Conservation (phyloP, 345 rosid genomes). For the Ceriops zippeliana region DNA sequence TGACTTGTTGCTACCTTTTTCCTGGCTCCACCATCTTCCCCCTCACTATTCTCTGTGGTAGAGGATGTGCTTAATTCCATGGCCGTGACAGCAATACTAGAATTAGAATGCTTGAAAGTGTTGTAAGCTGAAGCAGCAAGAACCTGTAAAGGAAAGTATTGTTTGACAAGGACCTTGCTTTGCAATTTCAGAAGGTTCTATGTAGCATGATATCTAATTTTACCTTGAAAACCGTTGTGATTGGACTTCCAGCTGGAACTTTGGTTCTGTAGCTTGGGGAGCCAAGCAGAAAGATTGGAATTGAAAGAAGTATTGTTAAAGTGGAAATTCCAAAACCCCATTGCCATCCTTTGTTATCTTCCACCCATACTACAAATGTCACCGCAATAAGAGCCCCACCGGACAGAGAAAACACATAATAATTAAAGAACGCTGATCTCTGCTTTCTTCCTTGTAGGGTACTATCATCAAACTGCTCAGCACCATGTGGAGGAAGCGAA, state of each 20-base stretch:
- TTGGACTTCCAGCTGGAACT: conserved; percentile 71
- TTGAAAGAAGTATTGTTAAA: conserved; percentile 60
- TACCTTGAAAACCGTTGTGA: conserved; percentile 79
- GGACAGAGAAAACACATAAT: conserved; percentile 75
- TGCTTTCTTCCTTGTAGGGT: conserved; percentile 69
- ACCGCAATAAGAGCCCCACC: conserved; percentile 86
- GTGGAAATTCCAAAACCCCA: conserved; percentile 83
- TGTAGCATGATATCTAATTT: conserved; percentile 1
- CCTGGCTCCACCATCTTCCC: conserved; percentile 17
- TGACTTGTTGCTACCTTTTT: conserved; percentile 16
- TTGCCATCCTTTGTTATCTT: conserved; percentile 92
- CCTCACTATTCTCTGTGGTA: conserved; percentile 30
- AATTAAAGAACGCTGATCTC: conserved; percentile 81
- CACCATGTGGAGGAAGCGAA: conserved; percentile 87
- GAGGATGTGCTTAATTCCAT: conserved; percentile 33
- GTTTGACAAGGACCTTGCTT: conserved; percentile 3
- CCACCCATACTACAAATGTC: conserved; percentile 87
- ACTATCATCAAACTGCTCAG: conserved; percentile 85
- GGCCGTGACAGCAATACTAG: conserved; percentile 36
- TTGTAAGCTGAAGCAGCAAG: conserved; percentile 46
- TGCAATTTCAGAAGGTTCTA: not conserved
- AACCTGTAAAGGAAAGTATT: conserved; percentile 36
- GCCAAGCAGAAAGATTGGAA: conserved; percentile 68
- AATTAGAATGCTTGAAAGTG: conserved; percentile 27
- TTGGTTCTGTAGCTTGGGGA: conserved; percentile 62